Conservation (phyloP, 1,139 yeast genomes). For the Yamadazyma oceani region DNA sequence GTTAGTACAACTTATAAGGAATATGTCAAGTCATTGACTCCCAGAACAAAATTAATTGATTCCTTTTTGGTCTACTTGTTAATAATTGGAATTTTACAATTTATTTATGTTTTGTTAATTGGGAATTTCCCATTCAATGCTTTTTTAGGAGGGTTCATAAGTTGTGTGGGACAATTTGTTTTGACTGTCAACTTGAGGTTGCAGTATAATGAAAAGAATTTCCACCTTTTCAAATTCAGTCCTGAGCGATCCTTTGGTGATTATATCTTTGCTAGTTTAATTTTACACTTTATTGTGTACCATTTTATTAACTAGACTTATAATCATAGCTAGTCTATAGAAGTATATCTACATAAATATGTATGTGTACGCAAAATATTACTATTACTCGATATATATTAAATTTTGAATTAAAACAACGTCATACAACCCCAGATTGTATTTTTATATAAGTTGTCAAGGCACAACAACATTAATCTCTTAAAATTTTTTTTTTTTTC, state of each 20-base stretch:
- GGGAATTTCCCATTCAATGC: slow-evolving; percentile 98
- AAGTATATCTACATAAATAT: neutral
- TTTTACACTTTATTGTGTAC: slow-evolving; percentile 83
- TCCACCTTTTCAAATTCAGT: slow-evolving; percentile 34
- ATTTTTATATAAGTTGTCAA: slow-evolving; percentile 2
- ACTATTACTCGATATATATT: slow-evolving; percentile 5
- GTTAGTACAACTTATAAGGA: slow-evolving; percentile 46
- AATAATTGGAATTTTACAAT: slow-evolving; percentile 72
- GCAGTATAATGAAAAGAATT: slow-evolving; percentile 44
- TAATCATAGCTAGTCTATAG: too few relatives aligned
- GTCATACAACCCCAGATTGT: slow-evolving; percentile 15
- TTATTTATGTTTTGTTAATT: slow-evolving; percentile 68
- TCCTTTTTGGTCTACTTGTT: slow-evolving; percentile 74
- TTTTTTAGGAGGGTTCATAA: slow-evolving; percentile 86
- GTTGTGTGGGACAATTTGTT: slow-evolving; percentile 95
- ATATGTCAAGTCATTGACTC: slow-evolving; percentile 44
- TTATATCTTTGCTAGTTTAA: slow-evolving; percentile 80
- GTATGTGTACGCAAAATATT: neutral
- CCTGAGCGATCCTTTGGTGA: slow-evolving; percentile 90
- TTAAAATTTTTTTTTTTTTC: too few relatives aligned
- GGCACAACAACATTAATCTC: neutral
- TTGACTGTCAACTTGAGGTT: slow-evolving; percentile 77
- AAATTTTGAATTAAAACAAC: slow-evolving; percentile 4
- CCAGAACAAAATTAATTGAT: slow-evolving; percentile 68
- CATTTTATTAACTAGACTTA: slow-evolving; percentile 76